Evolutionary conservation across 139 green algal species (phyloP).

Genomic region (Klebsormidium nitens): DNA sequence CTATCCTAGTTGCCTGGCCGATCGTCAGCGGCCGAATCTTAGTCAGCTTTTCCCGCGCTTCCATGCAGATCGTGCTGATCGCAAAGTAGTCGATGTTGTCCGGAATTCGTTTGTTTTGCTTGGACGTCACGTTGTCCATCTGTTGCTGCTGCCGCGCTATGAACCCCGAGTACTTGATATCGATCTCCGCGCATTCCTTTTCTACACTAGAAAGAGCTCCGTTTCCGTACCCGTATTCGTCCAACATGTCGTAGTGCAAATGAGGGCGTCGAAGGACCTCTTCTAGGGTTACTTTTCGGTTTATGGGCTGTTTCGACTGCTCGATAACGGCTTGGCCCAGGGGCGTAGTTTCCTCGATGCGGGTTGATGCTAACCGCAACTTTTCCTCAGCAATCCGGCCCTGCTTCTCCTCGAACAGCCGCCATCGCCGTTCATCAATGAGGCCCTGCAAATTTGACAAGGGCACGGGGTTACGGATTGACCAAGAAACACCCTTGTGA

Average conservation of each 20-base stretch:
- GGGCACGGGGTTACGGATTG: too few species aligned
- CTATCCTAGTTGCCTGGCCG: conserved; percentile 82
- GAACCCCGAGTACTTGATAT: conserved; percentile 97
- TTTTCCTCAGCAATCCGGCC: conserved; percentile 65
- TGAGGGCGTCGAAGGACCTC: conserved; percentile 82
- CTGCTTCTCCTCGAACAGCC: conserved; percentile 52
- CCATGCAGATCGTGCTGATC: conserved; percentile 60
- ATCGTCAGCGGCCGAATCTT: conserved; percentile 65
- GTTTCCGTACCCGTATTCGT: conserved; percentile 47
- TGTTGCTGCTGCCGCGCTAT: conserved; percentile 79
- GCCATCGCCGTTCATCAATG: conserved; percentile 72
- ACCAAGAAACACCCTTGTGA: too few species aligned
- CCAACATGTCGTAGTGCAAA: conserved; percentile 75
- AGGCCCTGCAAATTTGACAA: too few species aligned
- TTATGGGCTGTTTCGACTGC: conserved; percentile 58
- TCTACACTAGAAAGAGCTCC: conserved; percentile 50
- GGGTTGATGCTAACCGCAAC: conserved; percentile 52
- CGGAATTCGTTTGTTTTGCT: conserved; percentile 52
- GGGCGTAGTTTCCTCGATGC: conserved; percentile 41
- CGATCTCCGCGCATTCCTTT: conserved; percentile 84
- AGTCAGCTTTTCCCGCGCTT: conserved; percentile 85
- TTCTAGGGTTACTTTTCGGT: conserved; percentile 54
- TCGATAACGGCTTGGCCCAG: conserved; percentile 34
- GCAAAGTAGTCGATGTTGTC: conserved; percentile 49
- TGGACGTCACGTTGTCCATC: conserved; percentile 50